These are phyloP conservation scores for Acer saccharum DNA, from an alignment of 345 rosid genomes.

Conservation along the genomic window DNA sequence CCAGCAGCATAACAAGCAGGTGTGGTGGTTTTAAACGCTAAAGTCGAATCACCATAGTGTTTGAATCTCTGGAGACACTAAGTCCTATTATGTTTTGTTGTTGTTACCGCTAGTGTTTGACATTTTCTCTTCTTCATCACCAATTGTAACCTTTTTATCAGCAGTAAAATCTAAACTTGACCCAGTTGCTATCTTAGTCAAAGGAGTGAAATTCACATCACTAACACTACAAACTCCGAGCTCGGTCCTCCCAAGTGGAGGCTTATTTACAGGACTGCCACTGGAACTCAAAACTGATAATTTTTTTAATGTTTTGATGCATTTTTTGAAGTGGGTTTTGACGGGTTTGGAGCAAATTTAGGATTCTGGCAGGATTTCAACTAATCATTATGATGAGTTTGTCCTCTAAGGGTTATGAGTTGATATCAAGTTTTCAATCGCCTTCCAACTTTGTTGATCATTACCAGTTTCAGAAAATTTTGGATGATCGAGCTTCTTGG, in stretches of 20 bases:
- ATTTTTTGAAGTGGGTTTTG: conserved; percentile 17
- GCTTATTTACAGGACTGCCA: conserved; percentile 2
- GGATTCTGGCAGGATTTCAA: too few species aligned
- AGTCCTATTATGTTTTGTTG: too few species aligned
- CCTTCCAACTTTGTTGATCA: conserved; percentile 61
- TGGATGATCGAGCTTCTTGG: conserved; percentile 47
- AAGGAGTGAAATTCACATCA: conserved; percentile 51
- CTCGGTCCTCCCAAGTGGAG: too few species aligned
- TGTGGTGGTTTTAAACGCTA: conserved; percentile 22
- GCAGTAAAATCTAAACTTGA: conserved; percentile 31
- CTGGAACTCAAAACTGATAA: conserved; percentile 12
- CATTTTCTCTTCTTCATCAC: conserved; percentile 25
- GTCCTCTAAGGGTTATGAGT: conserved; percentile 43
- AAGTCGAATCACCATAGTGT: conserved; percentile 59
- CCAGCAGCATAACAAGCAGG: conserved; percentile 88
- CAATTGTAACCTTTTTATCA: conserved; percentile 29
- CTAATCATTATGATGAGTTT: too few species aligned
- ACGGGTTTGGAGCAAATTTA: conserved; percentile 50
- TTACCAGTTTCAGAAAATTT: conserved; percentile 54
- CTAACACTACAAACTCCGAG: not conserved
- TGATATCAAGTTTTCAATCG: conserved; percentile 53
- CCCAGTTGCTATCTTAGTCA: conserved; percentile 39
- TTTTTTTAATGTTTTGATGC: conserved; percentile 18
- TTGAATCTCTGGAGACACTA: conserved; percentile 90
- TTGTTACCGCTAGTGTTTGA: conserved; percentile 18